Evolutionary conservation across 805 yeast species (phyloP).

Genomic region (Candida chilensis): DNA sequence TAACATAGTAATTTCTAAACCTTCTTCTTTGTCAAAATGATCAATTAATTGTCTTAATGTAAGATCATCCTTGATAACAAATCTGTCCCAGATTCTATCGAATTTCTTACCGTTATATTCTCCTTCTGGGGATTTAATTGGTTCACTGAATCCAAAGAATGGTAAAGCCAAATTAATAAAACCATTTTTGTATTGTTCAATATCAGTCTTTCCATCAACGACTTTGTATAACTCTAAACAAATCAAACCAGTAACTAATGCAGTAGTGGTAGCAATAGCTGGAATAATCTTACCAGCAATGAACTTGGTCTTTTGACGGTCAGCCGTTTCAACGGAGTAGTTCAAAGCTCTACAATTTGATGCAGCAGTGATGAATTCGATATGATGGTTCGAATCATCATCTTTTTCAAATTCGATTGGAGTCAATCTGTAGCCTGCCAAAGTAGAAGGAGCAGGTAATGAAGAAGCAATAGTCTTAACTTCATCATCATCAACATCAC

Average conservation of each 20-base stretch:
- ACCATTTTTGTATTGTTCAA: conserved; percentile 89
- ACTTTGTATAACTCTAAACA: conserved; percentile 90
- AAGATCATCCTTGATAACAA: conserved; percentile 69
- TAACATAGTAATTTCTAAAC: conserved; percentile 82
- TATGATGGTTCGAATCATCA: conserved; percentile 94
- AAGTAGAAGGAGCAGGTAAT: conserved; percentile 79
- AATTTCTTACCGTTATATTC: conserved; percentile 70
- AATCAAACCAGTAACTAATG: conserved; percentile 90
- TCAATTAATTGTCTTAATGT: conserved; percentile 68
- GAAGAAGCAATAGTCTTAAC: conserved; percentile 62
- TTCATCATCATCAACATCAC: conserved; percentile 47
- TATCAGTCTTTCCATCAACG: conserved; percentile 59
- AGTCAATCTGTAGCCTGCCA: conserved; percentile 78
- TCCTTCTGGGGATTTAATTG: conserved; percentile 77
- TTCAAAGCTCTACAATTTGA: conserved; percentile 94
- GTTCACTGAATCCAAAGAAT: conserved; percentile 95
- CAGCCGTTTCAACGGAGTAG: conserved; percentile 83
- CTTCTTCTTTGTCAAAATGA: conserved; percentile 73
- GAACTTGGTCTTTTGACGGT: conserved; percentile 83
- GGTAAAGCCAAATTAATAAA: conserved; percentile 89
- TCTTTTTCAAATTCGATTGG: conserved; percentile 98
- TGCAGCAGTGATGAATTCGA: conserved; percentile 92
- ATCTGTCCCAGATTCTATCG: conserved; percentile 94
- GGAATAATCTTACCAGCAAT: conserved; percentile 98
- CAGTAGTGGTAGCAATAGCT: conserved; percentile 99